phyloP scores from a whole-genome alignment of 2,329 filamentous ascomycete species.

The Scytalidium lignicola region DNA sequence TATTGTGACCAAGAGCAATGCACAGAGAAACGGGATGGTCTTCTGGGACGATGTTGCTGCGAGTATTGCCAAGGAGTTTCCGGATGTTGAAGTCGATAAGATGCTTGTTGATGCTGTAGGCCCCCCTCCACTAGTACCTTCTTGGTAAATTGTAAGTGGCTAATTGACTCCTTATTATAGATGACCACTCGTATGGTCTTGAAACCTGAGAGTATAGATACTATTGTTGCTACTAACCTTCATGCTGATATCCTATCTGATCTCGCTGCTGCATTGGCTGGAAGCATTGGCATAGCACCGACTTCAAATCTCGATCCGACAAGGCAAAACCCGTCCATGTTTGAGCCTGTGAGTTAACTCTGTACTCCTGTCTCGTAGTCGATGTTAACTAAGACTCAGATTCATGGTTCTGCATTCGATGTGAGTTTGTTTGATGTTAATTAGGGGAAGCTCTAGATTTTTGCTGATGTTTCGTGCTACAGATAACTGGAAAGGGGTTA shows the following conservation, averaged over 20 bases:
- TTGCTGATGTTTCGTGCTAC: neutral
- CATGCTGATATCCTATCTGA: slow-evolving; percentile 66
- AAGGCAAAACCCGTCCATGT: slow-evolving; percentile 50
- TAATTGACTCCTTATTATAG: neutral
- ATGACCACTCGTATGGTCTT: slow-evolving; percentile 49
- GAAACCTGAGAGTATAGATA: slow-evolving; percentile 53
- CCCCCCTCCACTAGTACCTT: no score
- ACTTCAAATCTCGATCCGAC: slow-evolving; percentile 63
- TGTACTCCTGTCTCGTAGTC: neutral
- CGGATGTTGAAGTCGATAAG: slow-evolving; percentile 55
- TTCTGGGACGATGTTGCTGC: slow-evolving; percentile 59
- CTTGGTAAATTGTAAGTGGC: no score
- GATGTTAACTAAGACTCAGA: slow-evolving; percentile 18
- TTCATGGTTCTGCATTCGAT: slow-evolving; percentile 55
- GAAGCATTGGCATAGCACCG: slow-evolving; percentile 67
- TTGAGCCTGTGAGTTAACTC: slow-evolving; percentile 39
- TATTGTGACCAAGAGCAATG: slow-evolving; percentile 62
- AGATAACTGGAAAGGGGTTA: slow-evolving; percentile 49
- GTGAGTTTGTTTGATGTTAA: neutral
- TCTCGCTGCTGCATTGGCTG: slow-evolving; percentile 63
- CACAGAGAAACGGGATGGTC: slow-evolving; percentile 62
- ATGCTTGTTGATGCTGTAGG: slow-evolving; percentile 51
- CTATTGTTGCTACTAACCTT: slow-evolving; percentile 59
- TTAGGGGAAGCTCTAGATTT: neutral
- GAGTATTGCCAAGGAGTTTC: slow-evolving; percentile 51